Conservation (phyloP, 2,329 filamentous ascomycete species). For the Daldinia sp. region DNA sequence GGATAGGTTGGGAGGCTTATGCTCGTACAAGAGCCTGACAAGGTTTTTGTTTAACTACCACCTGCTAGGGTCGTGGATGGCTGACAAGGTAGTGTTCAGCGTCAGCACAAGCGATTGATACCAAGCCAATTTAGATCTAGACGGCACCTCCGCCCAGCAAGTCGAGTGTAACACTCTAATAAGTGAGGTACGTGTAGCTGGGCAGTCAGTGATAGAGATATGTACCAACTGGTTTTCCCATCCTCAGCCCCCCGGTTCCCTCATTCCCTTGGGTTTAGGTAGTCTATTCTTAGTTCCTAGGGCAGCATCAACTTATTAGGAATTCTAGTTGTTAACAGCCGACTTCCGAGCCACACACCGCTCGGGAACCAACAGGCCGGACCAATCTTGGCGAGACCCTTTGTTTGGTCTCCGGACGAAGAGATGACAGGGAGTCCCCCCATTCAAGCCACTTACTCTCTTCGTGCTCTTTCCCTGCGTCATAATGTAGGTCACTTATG, state of each 20-base stretch:
- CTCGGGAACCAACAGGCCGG: slow-evolving; percentile 33
- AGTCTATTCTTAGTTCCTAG: slow-evolving; percentile 35
- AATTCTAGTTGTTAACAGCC: slow-evolving; percentile 18
- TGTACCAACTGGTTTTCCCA: background rate
- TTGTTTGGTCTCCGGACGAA: slow-evolving; percentile 26
- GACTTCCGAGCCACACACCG: slow-evolving; percentile 26
- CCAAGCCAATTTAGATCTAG: slow-evolving; percentile 18
- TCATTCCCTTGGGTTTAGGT: background rate
- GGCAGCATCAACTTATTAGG: slow-evolving; percentile 16
- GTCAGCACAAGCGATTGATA: slow-evolving; percentile 31
- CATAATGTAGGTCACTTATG: slow-evolving; percentile 5
- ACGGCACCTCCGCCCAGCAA: too few relatives aligned
- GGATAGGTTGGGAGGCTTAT: slow-evolving; percentile 30
- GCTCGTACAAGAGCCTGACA: slow-evolving; percentile 30
- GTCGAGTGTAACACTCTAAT: too few relatives aligned
- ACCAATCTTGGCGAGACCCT: slow-evolving; percentile 15
- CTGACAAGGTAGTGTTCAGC: slow-evolving; percentile 23
- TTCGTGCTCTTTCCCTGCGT: slow-evolving; percentile 7
- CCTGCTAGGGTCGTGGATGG: too few relatives aligned
- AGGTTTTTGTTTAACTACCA: background rate
- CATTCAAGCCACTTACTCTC: slow-evolving; percentile 12
- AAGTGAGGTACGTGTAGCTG: too few relatives aligned
- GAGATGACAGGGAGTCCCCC: slow-evolving; percentile 8
- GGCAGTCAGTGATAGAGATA: background rate
- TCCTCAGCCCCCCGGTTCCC: background rate